Base-by-base conservation (phyloP, 345 rosid genomes). In the Eucalyptus dawsonii region DNA sequence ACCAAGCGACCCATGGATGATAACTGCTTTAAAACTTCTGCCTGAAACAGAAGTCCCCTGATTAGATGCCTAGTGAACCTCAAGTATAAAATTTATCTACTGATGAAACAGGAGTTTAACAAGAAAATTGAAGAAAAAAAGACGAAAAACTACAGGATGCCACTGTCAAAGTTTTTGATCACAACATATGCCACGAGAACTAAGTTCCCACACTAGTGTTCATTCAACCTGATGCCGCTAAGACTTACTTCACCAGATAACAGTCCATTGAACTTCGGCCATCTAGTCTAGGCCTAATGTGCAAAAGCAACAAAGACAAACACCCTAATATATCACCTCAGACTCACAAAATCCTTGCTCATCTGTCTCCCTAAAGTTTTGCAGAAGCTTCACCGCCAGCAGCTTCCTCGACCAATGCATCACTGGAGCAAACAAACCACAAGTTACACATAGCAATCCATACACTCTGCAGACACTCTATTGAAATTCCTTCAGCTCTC, bases 1-100 rank as follows among this genome's bases (percentile, higher is more conserved):
- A 97, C 97, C 89, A 97, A 92, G 87, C 96, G 96, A 58, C 97
- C 97, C 96, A 96, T 95, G 29, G 98, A 93, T 86, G 98, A 93
- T 87, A 97, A 92, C 91, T 96, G 97, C 93, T 92, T 95, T 93
- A 95, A 90, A 86, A 96, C 99, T 93, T 95, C 98, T 44, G 98
- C 94, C 99, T 96, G 93, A 88, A 91, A 83, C 87, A 92, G 72
- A 58, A 93, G 8, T 87, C 50, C 86, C 67, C 21, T 21, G 62
- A 51, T 56, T 21, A 40, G 65, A 86, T 51, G 56, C 34, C 67
- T 86, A 51, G 27, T 34, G 27, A 76, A 19, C 83, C 83, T 37
- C 45, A 76, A n/a, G n/a, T n/a, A n/a, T n/a, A n/a, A n/a, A n/a
- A n/a, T n/a, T n/a, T n/a, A n/a, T n/a, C n/a, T n/a, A n/a, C n/a